Evolutionary conservation across 306 rosid genomes (phyloP).

Genomic region (Gastrolobium bilobum): DNA sequence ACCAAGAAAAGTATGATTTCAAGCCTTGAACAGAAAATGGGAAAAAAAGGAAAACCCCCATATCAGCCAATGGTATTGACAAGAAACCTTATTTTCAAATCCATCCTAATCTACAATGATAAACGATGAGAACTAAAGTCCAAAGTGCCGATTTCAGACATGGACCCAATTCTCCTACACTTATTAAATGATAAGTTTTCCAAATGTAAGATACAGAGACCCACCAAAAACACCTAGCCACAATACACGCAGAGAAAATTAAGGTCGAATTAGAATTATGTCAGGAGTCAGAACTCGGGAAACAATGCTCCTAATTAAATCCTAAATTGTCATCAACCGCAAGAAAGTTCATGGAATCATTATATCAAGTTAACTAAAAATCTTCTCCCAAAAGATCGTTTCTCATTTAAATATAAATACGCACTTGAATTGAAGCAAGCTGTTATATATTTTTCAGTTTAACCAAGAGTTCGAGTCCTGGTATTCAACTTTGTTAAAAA

Average conservation of each 20-base stretch:
- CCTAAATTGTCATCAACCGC: constrained; percentile 26
- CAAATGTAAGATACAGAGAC: background rate
- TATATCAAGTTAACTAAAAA: constrained; percentile 22
- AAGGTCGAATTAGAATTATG: constrained; percentile 19
- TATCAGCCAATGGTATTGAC: constrained; percentile 3
- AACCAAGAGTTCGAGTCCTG: no score
- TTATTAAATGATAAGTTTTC: constrained; percentile 17
- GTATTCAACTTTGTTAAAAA: no score
- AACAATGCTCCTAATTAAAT: constrained; percentile 19
- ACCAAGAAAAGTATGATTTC: background rate
- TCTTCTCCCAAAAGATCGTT: constrained; percentile 23
- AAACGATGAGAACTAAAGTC: constrained; percentile 36
- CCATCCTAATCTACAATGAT: background rate
- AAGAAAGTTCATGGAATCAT: constrained; percentile 41
- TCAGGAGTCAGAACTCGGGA: constrained; percentile 6
- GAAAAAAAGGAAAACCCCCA: background rate
- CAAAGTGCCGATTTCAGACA: constrained; percentile 5
- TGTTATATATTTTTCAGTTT: no score
- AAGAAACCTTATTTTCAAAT: constrained; percentile 16
- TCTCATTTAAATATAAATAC: background rate
- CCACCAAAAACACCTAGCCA: background rate
- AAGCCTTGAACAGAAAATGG: constrained; percentile 25
- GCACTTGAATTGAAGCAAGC: constrained; percentile 12
- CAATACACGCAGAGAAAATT: background rate
- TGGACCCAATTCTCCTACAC: background rate